Base-by-base conservation (phyloP, 148 eudicot genomes). In the Camellia lanceoleosa region DNA sequence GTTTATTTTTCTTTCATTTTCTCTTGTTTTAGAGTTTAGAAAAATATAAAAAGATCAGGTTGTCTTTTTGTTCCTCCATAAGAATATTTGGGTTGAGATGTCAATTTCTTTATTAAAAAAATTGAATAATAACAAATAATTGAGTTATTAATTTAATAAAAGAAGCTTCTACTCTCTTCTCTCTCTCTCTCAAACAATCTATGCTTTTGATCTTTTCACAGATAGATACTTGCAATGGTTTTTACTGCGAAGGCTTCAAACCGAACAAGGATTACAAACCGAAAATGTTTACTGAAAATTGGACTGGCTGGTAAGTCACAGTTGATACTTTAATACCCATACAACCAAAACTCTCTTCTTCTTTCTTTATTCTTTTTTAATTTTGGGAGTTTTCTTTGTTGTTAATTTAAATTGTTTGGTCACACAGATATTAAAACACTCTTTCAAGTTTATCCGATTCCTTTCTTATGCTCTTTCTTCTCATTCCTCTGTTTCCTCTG, bases 181-280 rank as follows among this genome's bases (percentile, higher is more conserved):
- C 71, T 74, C 58, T 2, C 38, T 7, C 10, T 3, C 38, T 79
- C 64, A 46, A 7, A 67, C 20, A 11, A 1, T 2, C 63, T 6
- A 52, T 66, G 1, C 55, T 41, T 0, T 44, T 82, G 66, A 74
- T 41, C 46, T 20, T 18, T 77, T 83, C 81, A 80, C 95, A 95
- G 99, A 93, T 93, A 69, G 91, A 95, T 81, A 88, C 97, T 73
- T 95, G 99, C 87, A 95, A 95, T 84, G 99, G 90, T 47, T 95
- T 95, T 82, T 92, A 95, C 86, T 95, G 98, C 71, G 96, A 95
- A 75, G 80, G 81, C 66, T 95, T 89, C 79, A 73, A 19, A 15
- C 97, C 97, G 10, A 88, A 95, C 86, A 77, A 82, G 46, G 84
- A 83, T 18, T 54, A 83, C 55, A 93, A 95, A 73, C 99, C 97